Percentiles rank a stretch among this genome's conserved stretches.
Conservation (phyloP, 345 rosid genomes). For the Eucalyptus leucophloia region DNA sequence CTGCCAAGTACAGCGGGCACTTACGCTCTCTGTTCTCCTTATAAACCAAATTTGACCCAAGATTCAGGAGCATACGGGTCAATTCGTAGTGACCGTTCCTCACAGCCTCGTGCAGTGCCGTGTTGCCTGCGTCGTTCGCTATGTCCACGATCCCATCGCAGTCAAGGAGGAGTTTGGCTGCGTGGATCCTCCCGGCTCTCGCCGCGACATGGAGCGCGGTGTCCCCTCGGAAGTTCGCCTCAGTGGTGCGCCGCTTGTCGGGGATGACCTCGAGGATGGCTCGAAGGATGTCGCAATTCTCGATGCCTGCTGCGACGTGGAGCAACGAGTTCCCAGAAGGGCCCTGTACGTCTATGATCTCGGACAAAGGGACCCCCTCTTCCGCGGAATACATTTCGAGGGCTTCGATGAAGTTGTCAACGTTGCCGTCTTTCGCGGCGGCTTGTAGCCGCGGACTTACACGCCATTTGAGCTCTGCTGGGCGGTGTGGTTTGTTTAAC, state of each 20-base stretch:
- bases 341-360: neutral
- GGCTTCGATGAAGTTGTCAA: neutral
- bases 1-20: neutral
- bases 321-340: neutral
- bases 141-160: neutral
- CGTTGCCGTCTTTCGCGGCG: neutral
- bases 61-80: neutral
- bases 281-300: neutral
- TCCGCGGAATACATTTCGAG: neutral
- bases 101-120: neutral
- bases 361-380: neutral
- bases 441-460: neutral
- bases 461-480: neutral
- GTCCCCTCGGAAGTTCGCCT: neutral
- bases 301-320: neutral
- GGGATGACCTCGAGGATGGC: neutral
- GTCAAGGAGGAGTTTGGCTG: neutral
- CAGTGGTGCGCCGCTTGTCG: neutral
- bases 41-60: neutral
- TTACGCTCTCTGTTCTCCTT: neutral
- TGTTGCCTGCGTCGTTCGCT: neutral
- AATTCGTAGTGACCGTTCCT: neutral
- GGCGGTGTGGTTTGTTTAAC: neutral
- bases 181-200: neutral
- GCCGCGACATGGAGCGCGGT: neutral